A percentile compares a stretch with the other conserved stretches of the same genome.
phyloP scores from a whole-genome alignment of 164 flowering plant genomes.

The Pachysandra terminalis region DNA sequence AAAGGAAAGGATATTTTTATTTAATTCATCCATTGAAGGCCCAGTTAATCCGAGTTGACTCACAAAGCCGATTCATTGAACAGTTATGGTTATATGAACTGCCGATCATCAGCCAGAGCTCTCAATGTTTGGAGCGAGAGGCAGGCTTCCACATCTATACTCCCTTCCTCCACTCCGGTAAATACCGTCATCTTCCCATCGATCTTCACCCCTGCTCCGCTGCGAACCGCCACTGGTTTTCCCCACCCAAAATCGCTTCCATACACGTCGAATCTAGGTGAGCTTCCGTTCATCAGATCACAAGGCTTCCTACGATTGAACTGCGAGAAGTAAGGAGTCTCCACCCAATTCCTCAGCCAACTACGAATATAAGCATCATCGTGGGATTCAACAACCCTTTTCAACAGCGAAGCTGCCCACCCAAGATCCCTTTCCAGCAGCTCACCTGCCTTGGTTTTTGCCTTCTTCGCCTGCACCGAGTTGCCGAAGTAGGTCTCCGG shows the following conservation, averaged over 20 bases:
- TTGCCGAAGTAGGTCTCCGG: conserved; percentile 38
- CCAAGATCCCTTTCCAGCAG: too few relatives aligned
- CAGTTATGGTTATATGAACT: conserved; percentile 29
- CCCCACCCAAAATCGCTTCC: too few relatives aligned
- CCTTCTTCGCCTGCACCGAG: neutral
- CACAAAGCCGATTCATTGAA: too few relatives aligned
- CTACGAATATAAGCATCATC: neutral
- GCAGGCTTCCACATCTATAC: conserved; percentile 25
- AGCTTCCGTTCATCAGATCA: conserved; percentile 17
- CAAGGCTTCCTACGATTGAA: too few relatives aligned
- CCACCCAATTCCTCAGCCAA: conserved; percentile 11
- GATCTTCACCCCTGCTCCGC: conserved; percentile 24
- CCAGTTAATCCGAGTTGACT: too few relatives aligned
- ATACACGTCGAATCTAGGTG: conserved; percentile 35
- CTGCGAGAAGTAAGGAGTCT: too few relatives aligned
- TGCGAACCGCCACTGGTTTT: conserved; percentile 27
- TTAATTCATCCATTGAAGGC: too few relatives aligned
- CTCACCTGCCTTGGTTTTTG: conserved; percentile 16
- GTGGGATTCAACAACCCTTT: conserved; percentile 16
- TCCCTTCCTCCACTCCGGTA: too few relatives aligned
- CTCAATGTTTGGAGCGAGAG: conserved; percentile 9
- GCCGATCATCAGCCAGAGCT: conserved; percentile 18
- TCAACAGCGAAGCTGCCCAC: conserved; percentile 30
- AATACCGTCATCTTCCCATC: conserved; percentile 24
- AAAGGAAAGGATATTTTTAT: too few relatives aligned